A percentile compares a stretch with the other conserved stretches of the same genome.
phyloP scores from a whole-genome alignment of 164 flowering plant genomes.

The Nymphaea colorata region DNA sequence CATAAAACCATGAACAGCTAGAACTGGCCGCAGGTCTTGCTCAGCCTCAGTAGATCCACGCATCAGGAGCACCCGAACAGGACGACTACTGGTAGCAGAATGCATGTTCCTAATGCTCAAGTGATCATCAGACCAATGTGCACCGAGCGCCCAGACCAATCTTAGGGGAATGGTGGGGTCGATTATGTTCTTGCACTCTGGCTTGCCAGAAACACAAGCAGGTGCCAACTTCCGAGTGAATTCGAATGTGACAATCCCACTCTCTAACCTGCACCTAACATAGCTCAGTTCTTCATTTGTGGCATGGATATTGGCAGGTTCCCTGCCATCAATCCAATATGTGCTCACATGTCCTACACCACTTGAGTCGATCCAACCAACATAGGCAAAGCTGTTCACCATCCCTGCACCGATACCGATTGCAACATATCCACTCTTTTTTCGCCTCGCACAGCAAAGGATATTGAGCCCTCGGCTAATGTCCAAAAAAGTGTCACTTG shows the following conservation, averaged over 20 bases:
- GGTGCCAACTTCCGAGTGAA: slow-evolving; percentile 78
- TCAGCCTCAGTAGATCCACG: slow-evolving; percentile 97
- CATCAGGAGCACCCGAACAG: slow-evolving; percentile 61
- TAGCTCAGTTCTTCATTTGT: slow-evolving; percentile 80
- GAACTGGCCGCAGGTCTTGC: slow-evolving; percentile 83
- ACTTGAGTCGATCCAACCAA: slow-evolving; percentile 71
- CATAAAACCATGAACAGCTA: slow-evolving; percentile 98
- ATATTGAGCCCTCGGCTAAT: slow-evolving; percentile 49
- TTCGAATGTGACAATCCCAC: slow-evolving; percentile 85
- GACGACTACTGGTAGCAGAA: slow-evolving; percentile 59
- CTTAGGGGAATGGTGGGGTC: slow-evolving; percentile 85
- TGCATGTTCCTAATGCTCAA: slow-evolving; percentile 84
- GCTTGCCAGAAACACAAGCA: slow-evolving; percentile 34
- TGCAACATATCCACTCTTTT: slow-evolving; percentile 90
- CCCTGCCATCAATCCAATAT: slow-evolving; percentile 85
- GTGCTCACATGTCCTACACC: slow-evolving; percentile 69
- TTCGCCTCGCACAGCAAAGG: slow-evolving; percentile 86
- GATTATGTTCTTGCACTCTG: slow-evolving; percentile 74
- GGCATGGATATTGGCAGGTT: slow-evolving; percentile 57
- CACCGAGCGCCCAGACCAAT: slow-evolving; percentile 96
- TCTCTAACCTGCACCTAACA: slow-evolving; percentile 83
- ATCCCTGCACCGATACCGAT: slow-evolving; percentile 85
- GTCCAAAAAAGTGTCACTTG: slow-evolving; percentile 95
- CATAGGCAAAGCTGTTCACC: slow-evolving; percentile 87
- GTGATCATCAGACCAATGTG: slow-evolving; percentile 60